phyloP scores from a whole-genome alignment of 2,329 filamentous ascomycete species.

The Clarireedia hainanense region DNA sequence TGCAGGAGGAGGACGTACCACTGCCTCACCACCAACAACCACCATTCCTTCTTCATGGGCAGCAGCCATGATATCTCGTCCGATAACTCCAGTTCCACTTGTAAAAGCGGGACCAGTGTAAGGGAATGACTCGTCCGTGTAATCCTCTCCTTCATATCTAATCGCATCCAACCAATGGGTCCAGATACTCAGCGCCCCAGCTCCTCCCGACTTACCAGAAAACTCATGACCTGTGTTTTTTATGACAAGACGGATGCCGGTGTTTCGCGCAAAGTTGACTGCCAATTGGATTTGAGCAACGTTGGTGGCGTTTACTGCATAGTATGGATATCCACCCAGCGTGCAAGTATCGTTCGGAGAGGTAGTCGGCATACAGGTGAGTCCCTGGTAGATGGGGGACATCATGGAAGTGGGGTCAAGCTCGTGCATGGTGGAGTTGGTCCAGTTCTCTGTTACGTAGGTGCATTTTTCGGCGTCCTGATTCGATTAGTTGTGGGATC shows the following conservation, averaged over 20 bases:
- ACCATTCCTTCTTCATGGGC: constrained; percentile 35
- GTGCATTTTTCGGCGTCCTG: constrained; percentile 30
- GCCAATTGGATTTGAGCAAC: constrained; percentile 17
- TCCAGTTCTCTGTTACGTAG: constrained; percentile 27
- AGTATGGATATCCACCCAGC: constrained; percentile 15
- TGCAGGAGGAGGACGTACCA: constrained; percentile 38
- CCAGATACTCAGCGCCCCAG: constrained; percentile 41
- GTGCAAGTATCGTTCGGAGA: constrained; percentile 7
- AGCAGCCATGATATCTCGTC: constrained; percentile 36
- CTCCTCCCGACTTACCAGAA: constrained; percentile 38
- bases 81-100: constrained; percentile 36
- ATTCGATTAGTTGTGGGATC: constrained; percentile 23
- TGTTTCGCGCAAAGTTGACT: constrained; percentile 30
- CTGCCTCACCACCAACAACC: constrained; percentile 36
- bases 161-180: constrained; percentile 39
- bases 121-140: constrained; percentile 29
- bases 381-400: constrained; percentile 37
- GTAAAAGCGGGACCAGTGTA: constrained; percentile 32
- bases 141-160: constrained; percentile 26
- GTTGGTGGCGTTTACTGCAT: constrained; percentile 21
- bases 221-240: constrained; percentile 42
- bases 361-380: constrained; percentile 30
- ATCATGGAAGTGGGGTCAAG: constrained; percentile 36
- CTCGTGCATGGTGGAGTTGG: constrained; percentile 32
- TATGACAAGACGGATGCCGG: constrained; percentile 28